These are phyloP conservation scores for Piper betle DNA, from an alignment of 164 flowering plant species.

Conservation along the genomic window DNA sequence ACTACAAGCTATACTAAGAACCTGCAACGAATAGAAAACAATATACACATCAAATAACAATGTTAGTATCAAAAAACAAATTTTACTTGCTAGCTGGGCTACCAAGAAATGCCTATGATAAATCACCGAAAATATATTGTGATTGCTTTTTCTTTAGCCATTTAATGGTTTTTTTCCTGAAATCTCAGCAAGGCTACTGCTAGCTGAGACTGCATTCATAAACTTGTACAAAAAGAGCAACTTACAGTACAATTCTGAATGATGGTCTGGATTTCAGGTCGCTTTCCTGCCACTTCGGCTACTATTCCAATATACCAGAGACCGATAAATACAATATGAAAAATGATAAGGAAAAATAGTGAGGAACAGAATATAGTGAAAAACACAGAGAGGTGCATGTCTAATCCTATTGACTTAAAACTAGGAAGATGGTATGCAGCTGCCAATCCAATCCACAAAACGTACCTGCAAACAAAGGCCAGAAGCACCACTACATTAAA, in stretches of 20 bases:
- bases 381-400: constrained; percentile 93
- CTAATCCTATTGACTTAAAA: constrained; percentile 99
- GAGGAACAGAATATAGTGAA: constrained; percentile 75
- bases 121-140: no score
- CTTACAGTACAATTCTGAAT: constrained; percentile 97
- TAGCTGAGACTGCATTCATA: no score
- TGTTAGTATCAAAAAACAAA: constrained; percentile 1
- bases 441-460: constrained; percentile 88
- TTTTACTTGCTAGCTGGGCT: neutral
- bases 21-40: constrained; percentile 33
- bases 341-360: constrained; percentile 71
- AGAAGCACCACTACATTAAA: no score
- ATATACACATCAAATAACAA: neutral
- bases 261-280: constrained; percentile 76
- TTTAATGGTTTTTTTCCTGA: no score
- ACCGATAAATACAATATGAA: constrained; percentile 79
- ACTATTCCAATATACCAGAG: constrained; percentile 97
- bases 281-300: constrained; percentile 92
- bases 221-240: neutral
- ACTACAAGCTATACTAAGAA: constrained; percentile 92
- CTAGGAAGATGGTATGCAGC: constrained; percentile 97
- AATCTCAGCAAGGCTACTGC: no score
- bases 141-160: no score
- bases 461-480: constrained; percentile 47
- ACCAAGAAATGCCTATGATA: neutral